Base-by-base conservation (phyloP, 192 early-diverging fungal species). In the Mortierella claussenii region DNA sequence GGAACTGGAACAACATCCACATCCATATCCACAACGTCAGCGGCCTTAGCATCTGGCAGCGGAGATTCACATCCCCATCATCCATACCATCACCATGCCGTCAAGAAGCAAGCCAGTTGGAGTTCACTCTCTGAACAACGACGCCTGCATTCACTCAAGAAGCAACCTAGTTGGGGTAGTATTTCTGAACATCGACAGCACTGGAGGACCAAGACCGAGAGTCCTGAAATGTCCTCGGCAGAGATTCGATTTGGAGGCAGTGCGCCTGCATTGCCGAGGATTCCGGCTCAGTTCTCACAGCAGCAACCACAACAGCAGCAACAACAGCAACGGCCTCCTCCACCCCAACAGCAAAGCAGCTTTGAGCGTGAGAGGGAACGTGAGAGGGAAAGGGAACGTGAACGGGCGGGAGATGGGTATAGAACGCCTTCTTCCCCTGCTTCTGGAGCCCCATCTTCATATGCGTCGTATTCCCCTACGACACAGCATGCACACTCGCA, bases 121-220 rank as follows among this genome's bases (percentile, higher is more conserved):
- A 53, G 37, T 15, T 62, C 69, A 1, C 57, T 73, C 23, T 45
- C 54, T 5, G n/a, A 2, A 20, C 54, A n/a, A 7, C 37, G 7
- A 40, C 7, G 7, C 13, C 37, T 45, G 4, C 51, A 1, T 31
- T 59, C 18, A 53, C 57, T 24, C 49, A 55, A 30, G 42, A 31
- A 7, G 42, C 62, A n/a, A 65, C 13, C 18, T 46, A 1, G 62
- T 24, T 75, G 49, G 50, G 63, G 26, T 4, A 21, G 57, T n/a
- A 28, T 40, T 9, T 30, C 53, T 53, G 1, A 30, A 42, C 1
- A n/a, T 8, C 15, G 34, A n/a, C 17, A 31, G 71, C 43, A 0
- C 57, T 63, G 46, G 69, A 73, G 1, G 64, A 55, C 30, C 69
- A 73, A 30, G 69, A 73, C 5, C 37, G 68, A 60, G 13, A 69